These are phyloP conservation scores for Straminergon stramineum DNA, from an alignment of 225 moss, liverwort and hornwort genomes.

Conservation along the genomic window DNA sequence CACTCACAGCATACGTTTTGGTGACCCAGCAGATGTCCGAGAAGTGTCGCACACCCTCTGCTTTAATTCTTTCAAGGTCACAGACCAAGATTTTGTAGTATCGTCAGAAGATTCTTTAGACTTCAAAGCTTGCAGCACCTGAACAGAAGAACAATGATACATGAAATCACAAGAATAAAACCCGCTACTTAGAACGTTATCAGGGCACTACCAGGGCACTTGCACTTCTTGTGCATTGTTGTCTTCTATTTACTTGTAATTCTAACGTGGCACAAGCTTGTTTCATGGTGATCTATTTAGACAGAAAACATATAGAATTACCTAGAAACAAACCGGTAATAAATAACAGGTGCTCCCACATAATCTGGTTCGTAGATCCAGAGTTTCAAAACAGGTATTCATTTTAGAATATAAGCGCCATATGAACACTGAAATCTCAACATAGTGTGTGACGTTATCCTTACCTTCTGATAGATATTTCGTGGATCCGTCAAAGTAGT, in stretches of 20 bases:
- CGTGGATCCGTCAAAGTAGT: constrained; percentile 82
- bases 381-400: background rate
- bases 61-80: constrained; percentile 53
- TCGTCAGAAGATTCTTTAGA: constrained; percentile 16
- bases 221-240: background rate
- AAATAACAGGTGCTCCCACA: background rate
- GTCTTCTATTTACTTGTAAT: background rate
- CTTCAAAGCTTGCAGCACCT: constrained; percentile 71
- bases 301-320: background rate
- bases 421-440: background rate
- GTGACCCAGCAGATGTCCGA: constrained; percentile 11
- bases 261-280: background rate
- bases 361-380: background rate
- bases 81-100: constrained; percentile 26
- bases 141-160: constrained; percentile 3
- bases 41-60: constrained; percentile 49
- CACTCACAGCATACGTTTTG: constrained; percentile 67
- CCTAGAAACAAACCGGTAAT: background rate
- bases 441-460: background rate
- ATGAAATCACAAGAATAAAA: background rate
- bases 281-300: background rate
- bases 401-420: background rate
- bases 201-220: background rate
- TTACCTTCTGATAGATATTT: constrained; percentile 68
- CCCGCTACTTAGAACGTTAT: background rate